Percentiles rank a stretch among this genome's conserved stretches.
These are phyloP conservation scores for Saturnispora hagleri DNA, from an alignment of 805 yeast genomes.

Conservation along the genomic window DNA sequence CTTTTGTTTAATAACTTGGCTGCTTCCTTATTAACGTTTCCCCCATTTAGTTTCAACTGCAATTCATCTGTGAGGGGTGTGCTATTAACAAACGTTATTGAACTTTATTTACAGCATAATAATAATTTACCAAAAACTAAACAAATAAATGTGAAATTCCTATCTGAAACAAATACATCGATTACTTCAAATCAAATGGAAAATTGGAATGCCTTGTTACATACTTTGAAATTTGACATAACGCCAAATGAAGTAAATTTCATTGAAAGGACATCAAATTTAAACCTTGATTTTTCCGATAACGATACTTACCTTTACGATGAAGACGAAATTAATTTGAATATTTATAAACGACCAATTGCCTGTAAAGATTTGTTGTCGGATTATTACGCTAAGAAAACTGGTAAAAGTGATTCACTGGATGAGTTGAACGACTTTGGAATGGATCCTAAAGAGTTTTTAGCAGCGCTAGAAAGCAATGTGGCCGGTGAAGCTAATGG, in stretches of 20 bases:
- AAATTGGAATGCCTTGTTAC: not conserved
- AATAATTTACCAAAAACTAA: not conserved
- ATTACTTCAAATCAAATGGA: not conserved
- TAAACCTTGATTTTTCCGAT: conserved; percentile 10
- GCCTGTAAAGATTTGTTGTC: not conserved
- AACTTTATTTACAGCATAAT: conserved; percentile 1
- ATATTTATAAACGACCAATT: conserved; percentile 1
- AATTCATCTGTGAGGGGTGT: not conserved
- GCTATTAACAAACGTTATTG: conserved; percentile 3
- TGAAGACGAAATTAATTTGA: conserved; percentile 1
- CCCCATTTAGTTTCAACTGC: not conserved
- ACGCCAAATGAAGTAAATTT: not conserved
- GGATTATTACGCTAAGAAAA: not conserved
- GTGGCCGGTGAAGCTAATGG: not conserved
- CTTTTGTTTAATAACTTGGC: conserved; percentile 5
- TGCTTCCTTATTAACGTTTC: conserved; percentile 4
- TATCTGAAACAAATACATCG: not conserved
- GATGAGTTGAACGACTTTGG: not conserved
- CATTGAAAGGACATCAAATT: not conserved
- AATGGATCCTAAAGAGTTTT: not conserved
- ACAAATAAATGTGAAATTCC: not conserved
- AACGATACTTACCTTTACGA: conserved; percentile 6
- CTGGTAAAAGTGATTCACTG: not conserved
- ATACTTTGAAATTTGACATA: not conserved
- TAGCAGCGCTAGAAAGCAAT: not conserved